Base-by-base conservation (phyloP, 768 basidiomycete genomes). In the Lentinula sp. region DNA sequence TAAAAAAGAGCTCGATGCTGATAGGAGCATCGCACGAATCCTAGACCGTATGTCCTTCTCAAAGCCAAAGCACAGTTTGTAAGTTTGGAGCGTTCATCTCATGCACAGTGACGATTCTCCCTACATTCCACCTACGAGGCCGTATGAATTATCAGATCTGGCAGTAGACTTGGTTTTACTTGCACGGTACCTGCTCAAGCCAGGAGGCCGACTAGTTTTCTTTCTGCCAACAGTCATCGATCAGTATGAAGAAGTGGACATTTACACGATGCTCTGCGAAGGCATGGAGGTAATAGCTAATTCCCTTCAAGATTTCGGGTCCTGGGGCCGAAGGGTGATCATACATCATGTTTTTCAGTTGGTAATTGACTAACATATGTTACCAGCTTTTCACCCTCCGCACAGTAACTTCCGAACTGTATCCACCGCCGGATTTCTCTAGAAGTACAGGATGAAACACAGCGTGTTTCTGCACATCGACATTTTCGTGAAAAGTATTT, bases 151-250 rank as follows among this genome's bases (percentile, higher is more conserved):
- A 43, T 90, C 91, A 2, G 81, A 86, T 57, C 83, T 99, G 43
- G 88, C 88, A 8, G 65, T 77, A 13, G 95, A 97, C 69, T 85
- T 99, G 13, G 85, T 98, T 35, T 69, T 87, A 15, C 80, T 94
- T 48, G 85, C 93, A 2, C 83, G 95, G 56, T 92, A 90, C 71
- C 76, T 97, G 32, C 81, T 99, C 33, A 92, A 86, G 64, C 92
- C 92, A 0, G 81, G 80, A 23, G 97, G 97, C 12, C 78, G 97
- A 43, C 81, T 99, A 15, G 96, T 99, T 3, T 98, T 97, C 75
- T 98, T 98, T 76, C 80, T 98, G 20, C 93, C 93, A 0, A 95
- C 93, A 0, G 90, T 96, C 20, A 92, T 85, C 13, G 95, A 96
- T 51, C 90, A 95, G 45, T 98, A 95, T 68, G 84, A 89, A 62